phyloP scores from a whole-genome alignment of 495 filamentous ascomycete species.

The Filosporella fistucella region DNA sequence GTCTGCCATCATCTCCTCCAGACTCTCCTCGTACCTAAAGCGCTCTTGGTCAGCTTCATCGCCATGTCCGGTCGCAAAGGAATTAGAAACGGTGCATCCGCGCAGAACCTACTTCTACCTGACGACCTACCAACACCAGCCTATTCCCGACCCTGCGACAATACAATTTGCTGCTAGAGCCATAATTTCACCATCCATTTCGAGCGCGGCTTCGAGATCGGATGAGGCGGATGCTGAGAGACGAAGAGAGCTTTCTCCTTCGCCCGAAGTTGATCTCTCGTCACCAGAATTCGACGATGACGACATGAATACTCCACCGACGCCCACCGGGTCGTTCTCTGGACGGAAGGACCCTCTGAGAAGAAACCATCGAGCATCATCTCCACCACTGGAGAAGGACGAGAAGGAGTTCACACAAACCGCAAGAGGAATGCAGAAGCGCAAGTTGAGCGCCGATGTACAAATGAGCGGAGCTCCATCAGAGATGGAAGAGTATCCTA shows the following conservation, averaged over 20 bases:
- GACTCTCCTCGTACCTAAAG: constrained; percentile 83
- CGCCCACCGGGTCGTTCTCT: constrained; percentile 55
- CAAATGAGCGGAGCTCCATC: constrained; percentile 23
- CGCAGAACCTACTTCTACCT: constrained; percentile 95
- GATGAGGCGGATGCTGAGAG: constrained; percentile 66
- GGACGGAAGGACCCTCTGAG: constrained; percentile 32
- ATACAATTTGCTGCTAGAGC: constrained; percentile 30
- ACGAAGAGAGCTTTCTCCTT: constrained; percentile 75
- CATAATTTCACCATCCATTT: constrained; percentile 82
- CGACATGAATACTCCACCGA: constrained; percentile 44
- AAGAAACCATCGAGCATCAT: constrained; percentile 61
- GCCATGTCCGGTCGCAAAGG: constrained; percentile 87
- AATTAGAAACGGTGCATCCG: constrained; percentile 86
- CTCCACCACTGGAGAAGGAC: constrained; percentile 88
- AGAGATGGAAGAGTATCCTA: constrained; percentile 40
- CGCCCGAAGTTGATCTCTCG: constrained; percentile 89
- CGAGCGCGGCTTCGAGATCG: constrained; percentile 60
- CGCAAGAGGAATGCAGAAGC: constrained; percentile 77
- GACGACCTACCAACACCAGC: constrained; percentile 76
- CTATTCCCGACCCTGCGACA: constrained; percentile 68
- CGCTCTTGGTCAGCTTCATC: constrained; percentile 76
- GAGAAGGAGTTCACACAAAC: constrained; percentile 97
- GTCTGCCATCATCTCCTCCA: constrained; percentile 88
- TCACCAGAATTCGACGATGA: constrained; percentile 74
- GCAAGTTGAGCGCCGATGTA: constrained; percentile 51